Conservation (phyloP, 768 basidiomycete species). For the Guyanaporus albipodus region DNA sequence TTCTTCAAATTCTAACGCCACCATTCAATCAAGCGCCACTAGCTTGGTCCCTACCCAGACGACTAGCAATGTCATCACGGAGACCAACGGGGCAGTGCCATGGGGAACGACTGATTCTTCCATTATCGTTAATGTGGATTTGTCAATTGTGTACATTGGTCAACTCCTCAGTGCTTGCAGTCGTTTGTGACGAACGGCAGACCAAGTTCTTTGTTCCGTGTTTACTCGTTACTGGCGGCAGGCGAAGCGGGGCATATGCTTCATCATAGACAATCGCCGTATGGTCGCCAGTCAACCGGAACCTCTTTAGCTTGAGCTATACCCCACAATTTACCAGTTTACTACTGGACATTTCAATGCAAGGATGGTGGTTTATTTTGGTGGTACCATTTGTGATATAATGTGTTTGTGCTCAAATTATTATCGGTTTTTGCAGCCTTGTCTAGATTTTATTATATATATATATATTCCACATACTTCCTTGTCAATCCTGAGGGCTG, state of each 20-base stretch:
- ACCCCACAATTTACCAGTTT: constrained; percentile 25
- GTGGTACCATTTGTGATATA: too few relatives aligned
- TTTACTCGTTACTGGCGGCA: constrained; percentile 1
- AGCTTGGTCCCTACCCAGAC: constrained; percentile 21
- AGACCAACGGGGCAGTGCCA: constrained; percentile 12
- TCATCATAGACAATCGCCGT: constrained; percentile 20
- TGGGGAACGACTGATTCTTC: constrained; percentile 3
- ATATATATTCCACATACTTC: too few relatives aligned
- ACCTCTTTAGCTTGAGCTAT: constrained; percentile 18
- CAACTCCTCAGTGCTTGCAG: constrained; percentile 15
- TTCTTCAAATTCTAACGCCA: constrained; percentile 11
- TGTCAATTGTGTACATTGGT: constrained; percentile 18
- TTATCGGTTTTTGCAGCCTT: too few relatives aligned
- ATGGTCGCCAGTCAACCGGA: too few relatives aligned
- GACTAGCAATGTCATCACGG: constrained; percentile 11
- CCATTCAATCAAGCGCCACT: constrained; percentile 16
- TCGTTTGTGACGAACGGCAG: constrained; percentile 2
- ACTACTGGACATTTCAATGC: too few relatives aligned
- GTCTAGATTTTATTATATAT: too few relatives aligned
- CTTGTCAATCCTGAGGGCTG: constrained; percentile 10
- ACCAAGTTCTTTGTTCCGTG: constrained; percentile 7
- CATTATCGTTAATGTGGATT: constrained; percentile 13
- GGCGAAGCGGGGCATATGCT: constrained; percentile 12
- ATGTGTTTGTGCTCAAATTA: too few relatives aligned
- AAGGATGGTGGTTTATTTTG: too few relatives aligned